phyloP scores from a whole-genome alignment of 1,284 basidiomycete species.

The Schizophyllum amplum region DNA sequence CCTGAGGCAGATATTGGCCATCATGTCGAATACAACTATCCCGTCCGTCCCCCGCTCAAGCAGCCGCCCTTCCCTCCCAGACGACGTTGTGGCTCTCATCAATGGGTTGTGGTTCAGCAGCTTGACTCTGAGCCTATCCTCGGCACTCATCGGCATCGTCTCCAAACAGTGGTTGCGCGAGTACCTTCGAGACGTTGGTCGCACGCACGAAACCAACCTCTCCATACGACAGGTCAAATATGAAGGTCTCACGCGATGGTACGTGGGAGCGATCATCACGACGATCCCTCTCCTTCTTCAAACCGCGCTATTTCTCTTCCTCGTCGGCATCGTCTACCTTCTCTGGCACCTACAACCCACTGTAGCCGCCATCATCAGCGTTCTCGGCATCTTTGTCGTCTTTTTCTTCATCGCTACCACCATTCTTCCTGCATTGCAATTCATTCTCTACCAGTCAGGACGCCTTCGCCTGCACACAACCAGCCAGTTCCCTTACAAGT shows the following conservation, averaged over 20 bases:
- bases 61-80: not conserved
- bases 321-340: conserved; percentile 32
- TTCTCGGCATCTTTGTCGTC: not conserved
- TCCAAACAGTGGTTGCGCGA: conserved; percentile 37
- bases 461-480: not conserved
- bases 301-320: conserved; percentile 33
- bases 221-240: conserved; percentile 24
- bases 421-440: not conserved
- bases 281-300: conserved; percentile 35
- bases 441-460: not conserved
- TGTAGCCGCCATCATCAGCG: not conserved
- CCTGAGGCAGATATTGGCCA: conserved; percentile 1
- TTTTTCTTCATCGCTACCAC: not conserved
- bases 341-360: conserved; percentile 21
- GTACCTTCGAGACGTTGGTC: conserved; percentile 20
- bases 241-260: conserved; percentile 28
- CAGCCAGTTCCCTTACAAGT: not conserved
- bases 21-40: not conserved
- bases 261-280: conserved; percentile 28
- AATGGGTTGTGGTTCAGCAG: conserved; percentile 37
- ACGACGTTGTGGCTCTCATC: conserved; percentile 9
- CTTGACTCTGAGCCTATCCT: conserved; percentile 30
- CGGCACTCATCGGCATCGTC: conserved; percentile 34
- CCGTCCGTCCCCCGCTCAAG: not conserved
- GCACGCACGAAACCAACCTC: not conserved